Base-by-base conservation (phyloP, 768 basidiomycete genomes). In the Rhodocollybia butyracea region DNA sequence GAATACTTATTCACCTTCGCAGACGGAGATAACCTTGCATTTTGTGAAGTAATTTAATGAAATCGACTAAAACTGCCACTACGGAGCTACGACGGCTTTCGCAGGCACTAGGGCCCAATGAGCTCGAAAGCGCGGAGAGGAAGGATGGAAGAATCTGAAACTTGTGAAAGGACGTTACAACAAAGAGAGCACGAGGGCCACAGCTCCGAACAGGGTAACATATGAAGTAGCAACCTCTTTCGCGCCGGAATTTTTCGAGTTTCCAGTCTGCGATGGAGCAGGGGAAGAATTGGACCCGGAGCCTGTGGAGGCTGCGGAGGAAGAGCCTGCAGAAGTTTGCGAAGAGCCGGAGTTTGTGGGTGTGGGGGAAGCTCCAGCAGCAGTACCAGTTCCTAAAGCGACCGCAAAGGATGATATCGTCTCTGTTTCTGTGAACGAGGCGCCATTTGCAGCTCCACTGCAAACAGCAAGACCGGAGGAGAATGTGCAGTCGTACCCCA, bases 401-500 rank as follows among this genome's bases (percentile, higher is more conserved):
- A 73, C 61, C 10, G 54, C 63, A 55, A 71, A 68, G 8, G 65
- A 51, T 8, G 46, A 27, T 19, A 59, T 65, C n/a, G 62, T 59
- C 51, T 70, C 70, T 6, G 61, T 64, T 5, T 40, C 55, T 13
- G 60, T 59, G 12, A 30, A 47, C 3, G 61, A 51, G 10, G 52
- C n/a, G 24, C 54, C 60, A 38, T 56, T 55, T 11, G 43, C 61
- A 4, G 21, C 57, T 19, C 34, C 60, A 24, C 60, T 60, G 63
- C 73, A 74, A 39, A 61, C 51, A 5, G 69, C 70, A 10, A 58
- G 21, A 7, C 59, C 62, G 39, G 45, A 59, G 0, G 54, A 26
- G 48, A 72, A 59, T 2, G 57, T 56, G 61, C 73, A 73, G 26
- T 59, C 58, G 39, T 67, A 67, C 6, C 58, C 62, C 17, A 65